Base-by-base conservation (phyloP, 2,329 filamentous ascomycete species). In the Colletotrichum tropicale region DNA sequence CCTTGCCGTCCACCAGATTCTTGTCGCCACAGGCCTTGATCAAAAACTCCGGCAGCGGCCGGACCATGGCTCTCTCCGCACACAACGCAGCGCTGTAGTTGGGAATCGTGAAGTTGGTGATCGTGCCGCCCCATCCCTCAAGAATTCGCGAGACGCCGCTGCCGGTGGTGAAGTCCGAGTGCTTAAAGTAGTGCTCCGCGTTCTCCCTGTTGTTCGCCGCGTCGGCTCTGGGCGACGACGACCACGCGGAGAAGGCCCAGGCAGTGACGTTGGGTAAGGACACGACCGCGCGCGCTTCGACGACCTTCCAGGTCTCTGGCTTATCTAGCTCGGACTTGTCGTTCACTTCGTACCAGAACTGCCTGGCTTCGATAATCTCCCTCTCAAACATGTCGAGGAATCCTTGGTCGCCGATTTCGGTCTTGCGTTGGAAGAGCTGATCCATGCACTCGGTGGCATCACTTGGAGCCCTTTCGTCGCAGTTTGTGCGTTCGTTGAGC, bases 51-150 rank as follows among this genome's bases (percentile, higher is more conserved):
- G 78, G 73, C 28, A 81, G 71, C 5, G 38, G 61, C 8, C 78
- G 77, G 5, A 86, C 78, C 60, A 85, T 82, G 1, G 81, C 80
- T 66, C 85, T 80, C 65, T 80, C 82, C 15, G 76, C 68, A 24
- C 77, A 80, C 69, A 80, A 77, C 4, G 80, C 79, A 3, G 79
- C 75, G 32, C 81, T 78, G 64, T 80, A 79, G 77, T 81, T 80
- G 9, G 83, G 83, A n/a, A 86, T 80, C 28, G 81, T 81, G 48
- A 85, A 81, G 74, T 84, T 83, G 77, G 81, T 85, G 10, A 77
- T 81, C 58, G 86, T 81, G 67, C 83, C 82, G 58, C 80, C 79
- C 80, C 80, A 81, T 28, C 80, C 80, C 61, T 81, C 80, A 13
- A 81, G 78, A 61, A 82, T 81, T 38, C 77, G 76, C 26, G 81